Conservation (phyloP, 1,139 yeast species). For the Scheffersomyces illinoinensis region DNA sequence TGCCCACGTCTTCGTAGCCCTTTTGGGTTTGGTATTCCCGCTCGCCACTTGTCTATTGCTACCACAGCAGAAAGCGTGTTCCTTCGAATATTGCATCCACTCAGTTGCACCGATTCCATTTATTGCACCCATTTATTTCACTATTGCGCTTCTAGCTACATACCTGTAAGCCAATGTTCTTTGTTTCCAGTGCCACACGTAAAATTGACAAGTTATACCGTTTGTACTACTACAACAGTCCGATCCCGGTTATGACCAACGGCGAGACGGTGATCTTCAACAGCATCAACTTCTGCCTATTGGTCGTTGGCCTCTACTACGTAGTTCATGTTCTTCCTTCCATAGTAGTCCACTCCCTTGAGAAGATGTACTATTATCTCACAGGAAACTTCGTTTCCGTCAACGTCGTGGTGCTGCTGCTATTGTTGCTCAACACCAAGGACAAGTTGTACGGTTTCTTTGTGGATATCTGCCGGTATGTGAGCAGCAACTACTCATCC, state of each 20-base stretch:
- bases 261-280: conserved; percentile 24
- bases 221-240: conserved; percentile 26
- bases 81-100: background rate
- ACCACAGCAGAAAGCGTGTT: background rate
- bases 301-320: conserved; percentile 19
- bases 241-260: conserved; percentile 29
- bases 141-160: background rate
- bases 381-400: conserved; percentile 19
- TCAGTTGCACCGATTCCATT: background rate
- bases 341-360: conserved; percentile 14
- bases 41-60: background rate
- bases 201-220: conserved; percentile 13
- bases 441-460: background rate
- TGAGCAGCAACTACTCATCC: background rate
- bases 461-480: background rate
- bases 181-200: background rate
- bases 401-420: conserved; percentile 9
- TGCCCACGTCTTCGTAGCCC: no score
- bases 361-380: conserved; percentile 17
- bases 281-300: conserved; percentile 14
- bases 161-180: background rate
- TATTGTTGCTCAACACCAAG: conserved; percentile 2
- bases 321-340: conserved; percentile 15
- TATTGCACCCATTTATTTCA: background rate
- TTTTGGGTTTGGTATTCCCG: background rate